Conservation (phyloP, 2,329 filamentous ascomycete species). For the Trichoderma koningiopsis region DNA sequence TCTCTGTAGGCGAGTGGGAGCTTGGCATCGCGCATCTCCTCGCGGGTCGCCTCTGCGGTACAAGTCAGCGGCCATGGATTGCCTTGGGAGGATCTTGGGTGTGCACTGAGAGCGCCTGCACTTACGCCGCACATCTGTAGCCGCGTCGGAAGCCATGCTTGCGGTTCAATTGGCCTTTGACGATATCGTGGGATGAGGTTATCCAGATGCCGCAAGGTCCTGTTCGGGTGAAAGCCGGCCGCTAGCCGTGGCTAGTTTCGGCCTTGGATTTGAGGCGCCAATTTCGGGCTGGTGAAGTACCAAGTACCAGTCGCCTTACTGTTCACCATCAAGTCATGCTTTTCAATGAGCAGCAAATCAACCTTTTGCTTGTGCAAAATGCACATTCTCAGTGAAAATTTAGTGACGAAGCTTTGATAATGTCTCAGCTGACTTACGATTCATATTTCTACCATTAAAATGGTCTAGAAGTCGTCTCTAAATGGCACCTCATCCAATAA, state of each 20-base stretch:
- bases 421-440: not conserved
- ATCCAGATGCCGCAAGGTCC: constrained; percentile 9
- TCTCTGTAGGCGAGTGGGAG: constrained; percentile 91
- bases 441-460: too few species aligned
- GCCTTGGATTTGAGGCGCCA: constrained; percentile 19
- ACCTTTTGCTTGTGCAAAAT: not conserved
- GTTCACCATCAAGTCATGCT: not conserved
- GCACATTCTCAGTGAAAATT: not conserved
- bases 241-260: not conserved
- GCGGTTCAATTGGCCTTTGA: constrained; percentile 40
- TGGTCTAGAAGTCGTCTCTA: not conserved
- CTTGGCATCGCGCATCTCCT: constrained; percentile 91
- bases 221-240: constrained; percentile 24
- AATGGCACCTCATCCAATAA: not conserved
- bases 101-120: constrained; percentile 17
- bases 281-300: not conserved
- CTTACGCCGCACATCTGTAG: constrained; percentile 45
- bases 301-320: not conserved
- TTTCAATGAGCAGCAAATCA: not conserved
- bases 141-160: constrained; percentile 43
- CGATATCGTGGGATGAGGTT: constrained; percentile 24
- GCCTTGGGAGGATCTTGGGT: fast-evolving
- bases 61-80: not conserved
- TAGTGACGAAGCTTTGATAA: not conserved
- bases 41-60: constrained; percentile 70